A percentile compares a stretch with the other conserved stretches of the same genome.
Conservation (phyloP, 257 asterid species). For the Echium plantagineum region DNA sequence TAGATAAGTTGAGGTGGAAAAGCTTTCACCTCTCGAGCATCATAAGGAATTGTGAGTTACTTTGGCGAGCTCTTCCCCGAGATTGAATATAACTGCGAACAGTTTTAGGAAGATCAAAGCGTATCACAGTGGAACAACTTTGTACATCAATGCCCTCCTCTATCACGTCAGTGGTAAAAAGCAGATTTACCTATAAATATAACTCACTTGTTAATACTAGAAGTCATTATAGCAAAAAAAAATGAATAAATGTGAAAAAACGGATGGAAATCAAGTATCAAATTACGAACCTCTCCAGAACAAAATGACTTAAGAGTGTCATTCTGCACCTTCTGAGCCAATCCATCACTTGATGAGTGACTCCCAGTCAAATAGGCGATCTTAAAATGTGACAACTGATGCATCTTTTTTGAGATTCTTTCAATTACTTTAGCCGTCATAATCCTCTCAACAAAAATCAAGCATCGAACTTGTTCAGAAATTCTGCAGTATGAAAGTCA, state of each 20-base stretch:
- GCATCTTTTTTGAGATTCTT: constrained; percentile 39
- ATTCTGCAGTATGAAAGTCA: constrained; percentile 31
- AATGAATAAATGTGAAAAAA: not conserved
- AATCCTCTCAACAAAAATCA: constrained; percentile 58
- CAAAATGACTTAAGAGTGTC: constrained; percentile 37
- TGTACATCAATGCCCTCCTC: constrained; percentile 60
- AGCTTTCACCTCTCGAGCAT: constrained; percentile 77
- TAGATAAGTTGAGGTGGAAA: constrained; percentile 2
- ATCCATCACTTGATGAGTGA: constrained; percentile 32
- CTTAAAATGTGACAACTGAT: constrained; percentile 39
- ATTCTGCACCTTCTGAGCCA: constrained; percentile 26
- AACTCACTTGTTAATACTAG: constrained; percentile 3
- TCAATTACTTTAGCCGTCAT: constrained; percentile 69
- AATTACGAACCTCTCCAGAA: constrained; percentile 39
- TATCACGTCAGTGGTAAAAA: constrained; percentile 60
- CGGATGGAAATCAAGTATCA: not conserved
- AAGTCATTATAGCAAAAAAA: not conserved
- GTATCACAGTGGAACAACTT: constrained; percentile 46
- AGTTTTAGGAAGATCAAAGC: constrained; percentile 70
- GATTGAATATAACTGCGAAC: constrained; percentile 52
- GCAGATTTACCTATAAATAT: constrained; percentile 50
- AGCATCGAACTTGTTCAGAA: constrained; percentile 35
- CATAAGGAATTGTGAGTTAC: constrained; percentile 45
- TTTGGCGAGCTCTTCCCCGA: constrained; percentile 42
- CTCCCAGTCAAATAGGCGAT: constrained; percentile 45